Conservation (phyloP, 163 green algal species). For the Scenedesmus sp. region DNA sequence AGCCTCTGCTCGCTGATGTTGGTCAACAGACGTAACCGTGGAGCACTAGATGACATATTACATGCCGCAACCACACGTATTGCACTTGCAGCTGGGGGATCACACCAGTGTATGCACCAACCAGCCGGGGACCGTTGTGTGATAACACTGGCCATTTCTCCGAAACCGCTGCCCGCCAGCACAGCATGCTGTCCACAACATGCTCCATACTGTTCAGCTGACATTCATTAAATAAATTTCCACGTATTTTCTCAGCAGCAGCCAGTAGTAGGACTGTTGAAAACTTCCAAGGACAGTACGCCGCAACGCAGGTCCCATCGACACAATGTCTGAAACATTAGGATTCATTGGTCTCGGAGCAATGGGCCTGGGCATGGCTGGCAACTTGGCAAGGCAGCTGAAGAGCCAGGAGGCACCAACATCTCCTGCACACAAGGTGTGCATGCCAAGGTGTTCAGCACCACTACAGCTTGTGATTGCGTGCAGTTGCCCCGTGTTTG, state of each 20-base stretch:
- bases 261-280: no score
- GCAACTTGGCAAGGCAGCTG: constrained; percentile 48
- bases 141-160: background rate
- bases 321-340: constrained; percentile 6
- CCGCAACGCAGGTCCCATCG: background rate
- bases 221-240: no score
- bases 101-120: background rate
- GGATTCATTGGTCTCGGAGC: constrained; percentile 61
- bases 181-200: no score
- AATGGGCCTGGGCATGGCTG: constrained; percentile 63
- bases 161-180: background rate
- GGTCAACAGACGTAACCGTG: background rate
- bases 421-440: background rate
- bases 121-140: background rate
- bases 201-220: no score
- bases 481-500: background rate
- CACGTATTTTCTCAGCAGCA: no score
- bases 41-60: background rate
- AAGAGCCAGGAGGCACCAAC: background rate
- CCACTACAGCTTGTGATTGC: background rate
- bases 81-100: no score
- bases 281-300: background rate
- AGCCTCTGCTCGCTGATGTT: background rate
- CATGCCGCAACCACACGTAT: background rate
- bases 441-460: constrained; percentile 23